Conservation (phyloP, 2,329 filamentous ascomycete species). For the Xylariaceae sp. region DNA sequence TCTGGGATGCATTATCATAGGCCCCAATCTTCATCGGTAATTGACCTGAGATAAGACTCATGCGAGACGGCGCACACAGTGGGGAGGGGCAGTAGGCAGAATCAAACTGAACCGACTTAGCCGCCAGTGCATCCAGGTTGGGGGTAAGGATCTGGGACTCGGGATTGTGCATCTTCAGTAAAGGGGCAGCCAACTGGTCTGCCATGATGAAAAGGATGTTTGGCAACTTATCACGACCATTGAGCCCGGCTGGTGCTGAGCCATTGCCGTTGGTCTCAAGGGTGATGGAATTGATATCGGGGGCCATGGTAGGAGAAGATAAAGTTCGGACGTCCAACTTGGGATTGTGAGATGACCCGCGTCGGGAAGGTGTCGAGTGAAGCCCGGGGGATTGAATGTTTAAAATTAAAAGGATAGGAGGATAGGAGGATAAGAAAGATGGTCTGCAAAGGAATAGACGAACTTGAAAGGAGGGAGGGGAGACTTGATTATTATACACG, state of each 20-base stretch:
- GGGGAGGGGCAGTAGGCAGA: conserved; percentile 93
- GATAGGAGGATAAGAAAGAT: neutral
- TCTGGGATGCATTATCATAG: conserved; percentile 84
- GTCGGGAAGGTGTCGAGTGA: neutral
- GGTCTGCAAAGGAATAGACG: conserved; percentile 2
- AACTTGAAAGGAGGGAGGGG: neutral
- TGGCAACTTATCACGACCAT: conserved; percentile 43
- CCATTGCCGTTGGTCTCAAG: conserved; percentile 29
- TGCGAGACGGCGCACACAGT: conserved; percentile 85
- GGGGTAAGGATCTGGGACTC: conserved; percentile 88
- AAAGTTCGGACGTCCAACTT: neutral
- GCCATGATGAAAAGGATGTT: conserved; percentile 96
- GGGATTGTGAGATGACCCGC: conserved; percentile 3
- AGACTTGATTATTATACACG: conserved; percentile 4
- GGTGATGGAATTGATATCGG: conserved; percentile 68
- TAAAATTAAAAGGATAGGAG: neutral
- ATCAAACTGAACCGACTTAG: conserved; percentile 81
- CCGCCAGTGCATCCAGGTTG: conserved; percentile 76
- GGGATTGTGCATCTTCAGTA: conserved; percentile 87
- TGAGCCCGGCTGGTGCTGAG: conserved; percentile 16
- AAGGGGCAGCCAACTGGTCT: conserved; percentile 85
- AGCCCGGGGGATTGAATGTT: neutral
- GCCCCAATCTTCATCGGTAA: conserved; percentile 87
- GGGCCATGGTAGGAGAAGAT: conserved; percentile 45
- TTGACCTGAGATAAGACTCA: conserved; percentile 90